Evolutionary conservation across 2,329 filamentous ascomycete genomes (phyloP), one percentile per base, ranked within the genome.

Genomic region (Phaeophleospora eucalypticola): DNA sequence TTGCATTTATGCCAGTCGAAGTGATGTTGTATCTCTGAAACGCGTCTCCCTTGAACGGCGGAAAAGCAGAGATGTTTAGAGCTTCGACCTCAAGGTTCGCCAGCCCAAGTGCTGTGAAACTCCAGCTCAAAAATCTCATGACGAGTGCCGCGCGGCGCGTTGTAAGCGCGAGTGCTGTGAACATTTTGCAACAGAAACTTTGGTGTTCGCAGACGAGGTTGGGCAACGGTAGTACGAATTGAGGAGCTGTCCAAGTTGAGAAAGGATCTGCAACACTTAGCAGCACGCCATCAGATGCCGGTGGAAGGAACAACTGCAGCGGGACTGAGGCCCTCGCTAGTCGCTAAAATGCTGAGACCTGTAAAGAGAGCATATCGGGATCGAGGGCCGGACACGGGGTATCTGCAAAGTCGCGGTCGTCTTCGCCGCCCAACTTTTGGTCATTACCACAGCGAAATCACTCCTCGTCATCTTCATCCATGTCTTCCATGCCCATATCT

Each of bases 401-500:
- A 29, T 29, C 24, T 29, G 24, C 6, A 29, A 12, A 29, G 24
- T 29, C 6, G 12, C 12, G 24, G 7, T 29, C 7, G 7, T 7
- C 24, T 29, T 29, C 24, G 6, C 24, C 12, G 24, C 7, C 12
- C 24, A 29, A 29, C 24, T 29, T 12, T 29, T 29, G 7, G 24
- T 29, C 24, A 7, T 37, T 17, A 37, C 35, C 40, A n/a, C n/a
- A n/a, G n/a, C n/a, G n/a, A n/a, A n/a, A n/a, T n/a, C n/a, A n/a
- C 12, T 34, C 18, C 8, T 45, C 36, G 1, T 45, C 43, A 35
- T 45, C 43, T 9, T 45, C 43, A 10, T 45, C 43, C 2, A 36
- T 58, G 18, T 68, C 69, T 47, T 85, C 81, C 53, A 94, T 82
- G 37, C 79, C 83, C 66, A 95, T 80, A 62, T 95, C 90, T 64